These are phyloP conservation scores for Sporothrix humicola DNA, from an alignment of 2,329 filamentous ascomycete genomes.

Conservation along the genomic window DNA sequence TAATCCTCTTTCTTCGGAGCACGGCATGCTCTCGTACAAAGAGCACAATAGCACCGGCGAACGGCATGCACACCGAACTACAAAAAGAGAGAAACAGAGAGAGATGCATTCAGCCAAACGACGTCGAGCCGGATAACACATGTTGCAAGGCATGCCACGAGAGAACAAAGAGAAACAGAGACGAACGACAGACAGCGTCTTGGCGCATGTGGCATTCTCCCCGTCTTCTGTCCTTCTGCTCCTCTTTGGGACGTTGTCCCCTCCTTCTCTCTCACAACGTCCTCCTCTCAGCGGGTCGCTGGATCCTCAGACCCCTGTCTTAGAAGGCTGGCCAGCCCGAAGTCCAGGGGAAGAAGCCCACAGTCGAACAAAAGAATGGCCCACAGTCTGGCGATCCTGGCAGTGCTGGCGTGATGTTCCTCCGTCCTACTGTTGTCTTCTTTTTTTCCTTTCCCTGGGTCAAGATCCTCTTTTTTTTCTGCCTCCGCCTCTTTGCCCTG, in stretches of 20 bases:
- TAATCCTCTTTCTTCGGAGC: not conserved
- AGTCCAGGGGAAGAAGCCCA: not conserved
- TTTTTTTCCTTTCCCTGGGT: not conserved
- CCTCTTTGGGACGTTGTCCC: not conserved
- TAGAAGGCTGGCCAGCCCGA: conserved; percentile 7
- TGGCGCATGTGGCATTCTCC: conserved; percentile 13
- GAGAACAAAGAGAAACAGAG: conserved; percentile 18
- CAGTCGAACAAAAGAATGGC: not conserved
- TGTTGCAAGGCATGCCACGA: not conserved
- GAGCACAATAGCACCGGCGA: not conserved
- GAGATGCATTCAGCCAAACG: not conserved
- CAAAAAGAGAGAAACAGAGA: not conserved
- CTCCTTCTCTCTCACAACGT: not conserved
- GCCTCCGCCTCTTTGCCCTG: conserved; percentile 11
- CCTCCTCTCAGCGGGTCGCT: not conserved
- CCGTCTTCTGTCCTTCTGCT: not conserved
- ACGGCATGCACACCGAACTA: not conserved
- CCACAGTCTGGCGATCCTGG: not conserved
- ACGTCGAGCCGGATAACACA: not conserved
- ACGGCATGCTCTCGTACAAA: not conserved
- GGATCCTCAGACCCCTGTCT: conserved; percentile 8
- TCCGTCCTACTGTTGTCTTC: not conserved
- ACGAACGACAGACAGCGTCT: conserved; percentile 15
- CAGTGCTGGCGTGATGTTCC: not conserved
- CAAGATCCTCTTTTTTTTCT: not conserved